Evolutionary conservation across 2,329 filamentous ascomycete genomes (phyloP).

Genomic region (Bimuria novae-zelandiae): DNA sequence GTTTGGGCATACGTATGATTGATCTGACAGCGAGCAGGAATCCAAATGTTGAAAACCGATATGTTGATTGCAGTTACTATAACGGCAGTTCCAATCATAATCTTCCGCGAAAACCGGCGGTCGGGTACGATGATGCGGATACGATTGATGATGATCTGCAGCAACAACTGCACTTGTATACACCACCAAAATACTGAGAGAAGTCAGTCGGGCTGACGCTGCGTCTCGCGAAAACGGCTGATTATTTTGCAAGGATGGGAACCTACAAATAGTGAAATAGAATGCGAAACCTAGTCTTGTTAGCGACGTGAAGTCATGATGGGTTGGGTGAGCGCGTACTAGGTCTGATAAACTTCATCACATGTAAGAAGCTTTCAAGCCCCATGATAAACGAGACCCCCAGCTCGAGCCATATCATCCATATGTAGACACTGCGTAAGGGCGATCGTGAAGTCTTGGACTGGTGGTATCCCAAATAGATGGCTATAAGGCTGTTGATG

Average conservation of each 20-base stretch:
- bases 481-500: constrained; percentile 29
- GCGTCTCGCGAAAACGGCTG: background rate
- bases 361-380: constrained; percentile 45
- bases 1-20: constrained; percentile 24
- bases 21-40: constrained; percentile 45
- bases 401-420: constrained; percentile 57
- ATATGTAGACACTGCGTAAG: constrained; percentile 49
- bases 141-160: constrained; percentile 50
- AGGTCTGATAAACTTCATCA: constrained; percentile 39
- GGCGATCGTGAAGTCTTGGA: constrained; percentile 33
- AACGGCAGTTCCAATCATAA: constrained; percentile 44
- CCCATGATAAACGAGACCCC: constrained; percentile 50
- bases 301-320: background rate
- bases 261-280: constrained; percentile 38
- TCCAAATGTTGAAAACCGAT: constrained; percentile 47
- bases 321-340: constrained; percentile 24
- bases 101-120: constrained; percentile 32
- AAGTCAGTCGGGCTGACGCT: constrained; percentile 7
- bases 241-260: no score
- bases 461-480: constrained; percentile 41
- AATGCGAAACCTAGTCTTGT: constrained; percentile 37
- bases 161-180: constrained; percentile 44
- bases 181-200: constrained; percentile 42
- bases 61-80: constrained; percentile 47
- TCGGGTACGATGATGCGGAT: constrained; percentile 44